phyloP scores from a whole-genome alignment of 2,329 filamentous ascomycete genomes.

The Dryadomyces quercivorus region DNA sequence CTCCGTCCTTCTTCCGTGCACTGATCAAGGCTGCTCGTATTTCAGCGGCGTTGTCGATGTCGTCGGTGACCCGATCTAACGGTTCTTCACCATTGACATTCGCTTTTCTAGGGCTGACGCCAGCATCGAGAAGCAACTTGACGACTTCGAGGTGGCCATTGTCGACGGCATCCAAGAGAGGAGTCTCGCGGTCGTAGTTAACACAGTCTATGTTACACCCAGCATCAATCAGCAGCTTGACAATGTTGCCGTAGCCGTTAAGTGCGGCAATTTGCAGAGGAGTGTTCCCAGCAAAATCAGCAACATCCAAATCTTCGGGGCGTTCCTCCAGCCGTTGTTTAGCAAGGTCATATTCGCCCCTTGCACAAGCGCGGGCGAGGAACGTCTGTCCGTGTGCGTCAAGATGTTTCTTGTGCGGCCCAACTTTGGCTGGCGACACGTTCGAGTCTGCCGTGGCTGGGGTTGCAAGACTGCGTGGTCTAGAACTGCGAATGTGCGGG shows the following conservation, averaged over 20 bases:
- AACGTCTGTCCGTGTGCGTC: constrained; percentile 88
- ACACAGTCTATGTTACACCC: constrained; percentile 74
- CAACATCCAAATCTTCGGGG: constrained; percentile 76
- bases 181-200: constrained; percentile 79
- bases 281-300: constrained; percentile 93
- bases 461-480: constrained; percentile 41
- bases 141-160: constrained; percentile 89
- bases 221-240: constrained; percentile 72
- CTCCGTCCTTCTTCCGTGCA: constrained; percentile 42
- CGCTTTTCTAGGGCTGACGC: constrained; percentile 81
- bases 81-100: constrained; percentile 92
- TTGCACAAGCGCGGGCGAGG: constrained; percentile 79
- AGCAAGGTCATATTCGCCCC: constrained; percentile 68
- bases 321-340: constrained; percentile 64
- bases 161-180: constrained; percentile 89
- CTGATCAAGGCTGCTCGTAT: constrained; percentile 59
- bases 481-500: constrained; percentile 45
- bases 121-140: constrained; percentile 68
- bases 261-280: constrained; percentile 87
- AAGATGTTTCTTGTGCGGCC: constrained; percentile 69
- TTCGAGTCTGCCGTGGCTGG: constrained; percentile 45
- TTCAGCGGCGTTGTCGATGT: constrained; percentile 65
- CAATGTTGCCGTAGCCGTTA: constrained; percentile 75
- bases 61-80: constrained; percentile 66
- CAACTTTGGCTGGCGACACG: constrained; percentile 56